Conservation (phyloP, 2,329 filamentous ascomycete species). For the Paecilomyces fulvus region DNA sequence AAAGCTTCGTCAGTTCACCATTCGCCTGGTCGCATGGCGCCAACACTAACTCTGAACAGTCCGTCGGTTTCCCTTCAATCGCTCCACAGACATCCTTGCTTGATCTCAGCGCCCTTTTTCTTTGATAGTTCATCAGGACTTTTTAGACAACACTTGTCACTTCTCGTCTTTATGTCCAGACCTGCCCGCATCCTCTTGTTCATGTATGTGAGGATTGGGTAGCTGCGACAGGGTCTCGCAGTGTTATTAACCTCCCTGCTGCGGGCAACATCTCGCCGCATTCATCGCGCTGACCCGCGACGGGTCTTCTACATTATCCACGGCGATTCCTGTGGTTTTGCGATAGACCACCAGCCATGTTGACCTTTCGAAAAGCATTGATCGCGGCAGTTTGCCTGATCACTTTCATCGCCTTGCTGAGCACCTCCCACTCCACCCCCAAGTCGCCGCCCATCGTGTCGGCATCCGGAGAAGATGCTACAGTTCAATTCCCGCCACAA, state of each 20-base stretch:
- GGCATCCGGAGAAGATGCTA: background rate
- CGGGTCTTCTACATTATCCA: background rate
- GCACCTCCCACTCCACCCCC: constrained; percentile 50
- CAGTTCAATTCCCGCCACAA: constrained; percentile 6
- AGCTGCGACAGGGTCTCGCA: background rate
- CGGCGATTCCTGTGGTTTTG: background rate
- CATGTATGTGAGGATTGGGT: background rate
- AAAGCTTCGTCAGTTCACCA: background rate
- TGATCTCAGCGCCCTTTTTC: background rate
- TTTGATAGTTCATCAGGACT: background rate
- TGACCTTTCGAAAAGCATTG: constrained; percentile 69
- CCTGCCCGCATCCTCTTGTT: background rate
- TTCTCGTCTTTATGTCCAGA: background rate
- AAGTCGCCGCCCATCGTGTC: constrained; percentile 28
- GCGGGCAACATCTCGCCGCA: constrained; percentile 10
- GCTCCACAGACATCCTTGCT: background rate
- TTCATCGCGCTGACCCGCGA: background rate
- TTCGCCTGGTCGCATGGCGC: background rate
- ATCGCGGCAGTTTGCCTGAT: constrained; percentile 62
- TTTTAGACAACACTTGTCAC: background rate
- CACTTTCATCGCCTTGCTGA: constrained; percentile 61
- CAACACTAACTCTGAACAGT: background rate
- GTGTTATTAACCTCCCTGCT: background rate
- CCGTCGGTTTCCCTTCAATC: background rate
- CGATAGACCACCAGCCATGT: constrained; percentile 45